Evolutionary conservation across 305 asterid genomes (phyloP), one percentile per base, ranked within the genome.

Genomic region (Rubia balearica): DNA sequence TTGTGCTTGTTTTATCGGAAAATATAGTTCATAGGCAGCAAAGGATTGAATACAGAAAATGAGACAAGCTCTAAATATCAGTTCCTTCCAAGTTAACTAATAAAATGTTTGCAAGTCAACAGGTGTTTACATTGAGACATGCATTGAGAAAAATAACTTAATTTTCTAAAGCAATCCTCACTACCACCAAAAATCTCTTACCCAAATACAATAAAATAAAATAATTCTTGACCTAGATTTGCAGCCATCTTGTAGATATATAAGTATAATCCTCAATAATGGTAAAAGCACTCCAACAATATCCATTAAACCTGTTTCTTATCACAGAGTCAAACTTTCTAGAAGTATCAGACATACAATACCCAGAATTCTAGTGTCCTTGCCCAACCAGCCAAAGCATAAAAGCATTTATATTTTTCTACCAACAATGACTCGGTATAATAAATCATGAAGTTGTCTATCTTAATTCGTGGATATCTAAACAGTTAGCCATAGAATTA

Each of bases 231-330:
- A 30, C 53, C 36, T 42, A 11, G 36, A 45, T 22, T 16, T 11
- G 16, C n/a, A 5, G 21, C 68, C 13, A 64, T 24, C 48, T 64
- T n/a, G 45, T 41, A 8, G 3, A 13, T 12, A 0, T 6, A 17
- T 10, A 64, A 19, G 17, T 33, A 49, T 9, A 65, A 65, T 8
- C 10, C 61, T 22, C 24, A 56, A 17, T 19, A 6, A 5, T n/a
- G 27, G 61, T 56, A 56, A 17, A n/a, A 56, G 27, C 33, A 56
- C 46, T 41, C 56, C 27, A 27, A 41, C 33, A 11, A 13, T 11
- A 61, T 61, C 43, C 53, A 67, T 10, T 12, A 43, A 61, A 41
- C 69, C 56, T 45, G 53, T 65, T 43, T 65, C 70, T 65, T 55
- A 65, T 43, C 19, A 65, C 38, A 24, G 49, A 66, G 14, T 49